Base-by-base conservation (phyloP, 805 yeast genomes). In the Kazachstania psychrophila region DNA sequence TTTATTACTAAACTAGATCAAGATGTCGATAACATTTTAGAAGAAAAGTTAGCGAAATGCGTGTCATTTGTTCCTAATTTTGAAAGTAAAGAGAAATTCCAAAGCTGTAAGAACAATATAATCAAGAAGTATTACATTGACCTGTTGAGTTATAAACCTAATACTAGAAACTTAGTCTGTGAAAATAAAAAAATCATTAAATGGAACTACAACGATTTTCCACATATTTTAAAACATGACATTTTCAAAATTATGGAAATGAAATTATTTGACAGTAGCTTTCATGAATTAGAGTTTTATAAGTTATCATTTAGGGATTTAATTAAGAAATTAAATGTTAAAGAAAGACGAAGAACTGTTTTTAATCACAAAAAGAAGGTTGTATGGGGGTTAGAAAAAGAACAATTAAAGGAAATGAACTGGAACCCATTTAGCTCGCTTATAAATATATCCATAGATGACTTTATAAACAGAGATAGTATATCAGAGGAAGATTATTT, bases 341-440 rank as follows among this genome's bases (percentile, higher is more conserved):
- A 22, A 24, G 11, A 28, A 34, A 22, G 11, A 26, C 20, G 23
- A 24, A 20, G 18, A 16, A n/a, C 5, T 12, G 10, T 14, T 17
- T 8, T 6, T 18, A 20, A 19, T 12, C 12, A 13, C 10, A 33
- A n/a, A 24, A 12, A 9, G 9, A 29, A 30, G 14, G 18, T 13
- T 15, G 26, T 20, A 7, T 52, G 58, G 59, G 33, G 29, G 30
- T n/a, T 51, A 6, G 31, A 40, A 3, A 47, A 41, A 29, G 32
- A 26, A 6, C 30, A 31, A 14, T 8, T 46, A 16, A 47, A 37
- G 28, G 22, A 28, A 7, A 28, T 49, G 26, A 36, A 39, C 6
- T 51, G 58, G 58, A 34, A 47, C 25, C 56, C 56, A 6, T 44
- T 53, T 26, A 30, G 25, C 16, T 27, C 28, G 5, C 3, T 29